A percentile compares a stretch with the other conserved stretches of the same genome.
These are phyloP conservation scores for Purpureocillium lavendulum DNA, from an alignment of 2,329 filamentous ascomycete genomes.

Conservation along the genomic window DNA sequence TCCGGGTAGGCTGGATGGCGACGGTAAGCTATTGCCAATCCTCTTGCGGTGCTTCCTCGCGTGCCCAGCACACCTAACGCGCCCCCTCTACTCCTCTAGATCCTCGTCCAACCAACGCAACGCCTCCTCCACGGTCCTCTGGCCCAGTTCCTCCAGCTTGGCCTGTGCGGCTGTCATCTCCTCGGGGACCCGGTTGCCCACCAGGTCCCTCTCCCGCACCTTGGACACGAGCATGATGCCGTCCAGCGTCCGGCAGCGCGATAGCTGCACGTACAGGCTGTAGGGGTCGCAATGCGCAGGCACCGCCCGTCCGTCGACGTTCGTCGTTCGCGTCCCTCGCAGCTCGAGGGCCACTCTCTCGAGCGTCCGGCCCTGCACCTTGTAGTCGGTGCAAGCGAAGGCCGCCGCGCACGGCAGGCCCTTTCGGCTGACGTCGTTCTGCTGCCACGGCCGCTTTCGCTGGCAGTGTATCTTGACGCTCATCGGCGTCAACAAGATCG, in stretches of 20 bases:
- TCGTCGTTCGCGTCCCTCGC: neutral
- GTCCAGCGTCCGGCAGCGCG: neutral
- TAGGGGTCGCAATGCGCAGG: neutral
- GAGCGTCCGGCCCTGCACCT: neutral
- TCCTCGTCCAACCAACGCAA: too few relatives aligned
- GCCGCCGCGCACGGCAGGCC: neutral
- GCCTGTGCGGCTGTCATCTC: neutral
- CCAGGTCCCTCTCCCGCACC: neutral
- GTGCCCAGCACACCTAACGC: too few relatives aligned
- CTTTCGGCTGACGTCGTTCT: neutral
- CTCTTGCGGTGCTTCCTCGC: too few relatives aligned
- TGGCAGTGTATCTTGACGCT: neutral
- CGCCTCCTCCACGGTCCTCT: too few relatives aligned
- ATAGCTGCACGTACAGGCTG: neutral
- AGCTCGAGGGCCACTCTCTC: too few relatives aligned
- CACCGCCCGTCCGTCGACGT: neutral
- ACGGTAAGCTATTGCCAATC: too few relatives aligned
- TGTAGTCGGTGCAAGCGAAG: neutral
- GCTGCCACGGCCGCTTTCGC: slow-evolving; percentile 1
- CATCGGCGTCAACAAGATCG: neutral
- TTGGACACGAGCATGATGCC: slow-evolving; percentile 1
- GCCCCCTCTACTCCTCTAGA: too few relatives aligned
- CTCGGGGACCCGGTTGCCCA: neutral
- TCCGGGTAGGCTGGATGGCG: too few relatives aligned
- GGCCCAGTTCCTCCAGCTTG: neutral